Conservation (phyloP, 2,329 filamentous ascomycete genomes). For the Trichoderma atrobrunneum region DNA sequence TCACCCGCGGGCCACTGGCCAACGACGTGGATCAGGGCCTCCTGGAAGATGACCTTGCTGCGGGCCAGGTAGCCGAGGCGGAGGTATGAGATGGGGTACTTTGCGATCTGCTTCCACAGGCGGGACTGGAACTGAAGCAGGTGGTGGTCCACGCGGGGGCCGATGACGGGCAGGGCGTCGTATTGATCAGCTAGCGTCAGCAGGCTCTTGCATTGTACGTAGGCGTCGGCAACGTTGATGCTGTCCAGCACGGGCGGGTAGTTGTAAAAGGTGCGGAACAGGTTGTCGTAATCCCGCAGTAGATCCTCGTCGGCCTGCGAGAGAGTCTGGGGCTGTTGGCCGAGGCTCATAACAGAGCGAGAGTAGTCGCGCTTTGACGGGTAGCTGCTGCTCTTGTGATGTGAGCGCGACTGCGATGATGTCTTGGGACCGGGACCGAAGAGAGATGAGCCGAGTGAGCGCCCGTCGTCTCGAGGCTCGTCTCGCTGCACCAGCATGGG, state of each 20-base stretch:
- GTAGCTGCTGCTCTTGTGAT: constrained; percentile 37
- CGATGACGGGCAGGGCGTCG: constrained; percentile 83
- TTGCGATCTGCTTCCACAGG: constrained; percentile 94
- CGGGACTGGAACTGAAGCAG: constrained; percentile 86
- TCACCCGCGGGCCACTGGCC: constrained; percentile 87
- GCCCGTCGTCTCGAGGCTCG: constrained; percentile 26
- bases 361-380: constrained; percentile 65
- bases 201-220: constrained; percentile 89
- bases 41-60: constrained; percentile 78
- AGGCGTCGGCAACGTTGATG: constrained; percentile 87
- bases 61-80: constrained; percentile 84
- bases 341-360: constrained; percentile 80
- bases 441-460: constrained; percentile 28
- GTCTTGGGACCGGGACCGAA: constrained; percentile 42
- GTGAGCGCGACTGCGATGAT: constrained; percentile 31
- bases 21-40: constrained; percentile 89
- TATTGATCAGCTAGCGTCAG: constrained; percentile 91
- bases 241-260: constrained; percentile 77
- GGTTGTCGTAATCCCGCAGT: constrained; percentile 89
- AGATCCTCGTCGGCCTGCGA: constrained; percentile 68
- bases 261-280: constrained; percentile 96
- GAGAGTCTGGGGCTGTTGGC: constrained; percentile 44
- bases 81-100: constrained; percentile 90
- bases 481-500: constrained; percentile 87
- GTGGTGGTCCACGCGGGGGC: constrained; percentile 89